Evolutionary conservation across 306 rosid species (phyloP), one percentile per base, ranked within the genome.

Genomic region (Medicago lupulina): DNA sequence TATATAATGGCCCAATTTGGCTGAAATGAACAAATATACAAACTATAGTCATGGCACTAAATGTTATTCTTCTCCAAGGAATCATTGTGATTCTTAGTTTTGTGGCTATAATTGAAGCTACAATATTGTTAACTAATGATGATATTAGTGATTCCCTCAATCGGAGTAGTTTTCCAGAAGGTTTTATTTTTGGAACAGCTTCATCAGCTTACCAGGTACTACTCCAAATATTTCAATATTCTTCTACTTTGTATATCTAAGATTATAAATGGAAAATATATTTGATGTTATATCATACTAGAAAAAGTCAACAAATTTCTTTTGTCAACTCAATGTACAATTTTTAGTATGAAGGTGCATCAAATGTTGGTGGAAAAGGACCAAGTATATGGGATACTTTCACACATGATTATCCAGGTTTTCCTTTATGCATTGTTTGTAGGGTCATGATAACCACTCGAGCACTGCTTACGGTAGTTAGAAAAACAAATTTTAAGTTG

Each of bases 101-200:
- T 25, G 39, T 70, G 6, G 2, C n/a, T 16, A 54, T 38, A 44
- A 12, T 38, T 54, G 63, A 69, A 69, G 44, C 60, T 47, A 40
- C 23, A 43, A 44, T 47, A 1, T 6, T 67, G 3, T 67, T 67
- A n/a, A 6, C 16, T 7, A 67, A 44, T n/a, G 50, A 44, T 44
- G 19, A 15, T 12, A 67, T 6, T 21, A 21, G 3, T 7, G 5
- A 57, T 11, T 71, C 51, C 16, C 19, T 71, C 50, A 54, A 71
- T 18, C 17, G 76, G 1, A 34, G 18, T 10, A 71, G 76, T 71
- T 71, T 71, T 51, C 76, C 76, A 53, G 19, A 71, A 11, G 76
- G 65, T 54, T 71, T 71, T 38, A 17, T 71, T 71, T 71, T 54
- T 71, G 76, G 44, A 40, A 40, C 44, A 40, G 44, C 44, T 40